Conservation (phyloP, 768 basidiomycete genomes). For the Suillus subalutaceus region DNA sequence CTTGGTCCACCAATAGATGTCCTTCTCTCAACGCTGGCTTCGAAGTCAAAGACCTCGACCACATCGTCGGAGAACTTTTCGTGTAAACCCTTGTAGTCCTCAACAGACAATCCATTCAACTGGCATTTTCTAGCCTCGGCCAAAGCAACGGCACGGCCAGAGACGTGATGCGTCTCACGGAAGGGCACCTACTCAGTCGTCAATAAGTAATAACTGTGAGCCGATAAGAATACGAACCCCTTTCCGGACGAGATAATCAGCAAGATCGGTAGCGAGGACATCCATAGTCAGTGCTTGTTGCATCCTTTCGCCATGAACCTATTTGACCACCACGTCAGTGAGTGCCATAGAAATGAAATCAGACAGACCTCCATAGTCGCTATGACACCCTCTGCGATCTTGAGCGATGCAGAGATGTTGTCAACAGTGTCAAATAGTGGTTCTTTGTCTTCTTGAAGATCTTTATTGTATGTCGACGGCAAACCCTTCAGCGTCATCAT, state of each 20-base stretch:
- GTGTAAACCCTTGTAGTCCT: constrained; percentile 78
- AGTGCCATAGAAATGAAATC: not conserved
- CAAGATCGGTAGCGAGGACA: constrained; percentile 97
- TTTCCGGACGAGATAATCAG: constrained; percentile 98
- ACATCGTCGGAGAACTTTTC: constrained; percentile 84
- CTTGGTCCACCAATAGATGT: constrained; percentile 93
- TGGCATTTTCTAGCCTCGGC: constrained; percentile 84
- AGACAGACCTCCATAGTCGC: constrained; percentile 78
- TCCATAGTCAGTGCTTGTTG: constrained; percentile 90
- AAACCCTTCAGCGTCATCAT: constrained; percentile 96
- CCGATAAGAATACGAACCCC: constrained; percentile 62
- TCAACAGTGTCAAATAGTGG: constrained; percentile 94
- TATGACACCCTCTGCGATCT: constrained; percentile 94
- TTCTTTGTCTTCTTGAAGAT: constrained; percentile 98
- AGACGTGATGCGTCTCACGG: constrained; percentile 98
- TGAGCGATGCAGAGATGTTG: constrained; percentile 83
- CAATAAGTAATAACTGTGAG: constrained; percentile 8
- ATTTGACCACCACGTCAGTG: constrained; percentile 8
- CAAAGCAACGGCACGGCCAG: constrained; percentile 93
- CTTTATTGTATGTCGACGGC: constrained; percentile 99
- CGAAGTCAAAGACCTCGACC: constrained; percentile 87
- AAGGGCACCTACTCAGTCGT: constrained; percentile 77
- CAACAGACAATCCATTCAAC: constrained; percentile 76
- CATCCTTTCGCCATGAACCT: constrained; percentile 95
- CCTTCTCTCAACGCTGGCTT: constrained; percentile 91